These are phyloP conservation scores for Citrus glauca DNA, from an alignment of 345 rosid species.

Conservation along the genomic window DNA sequence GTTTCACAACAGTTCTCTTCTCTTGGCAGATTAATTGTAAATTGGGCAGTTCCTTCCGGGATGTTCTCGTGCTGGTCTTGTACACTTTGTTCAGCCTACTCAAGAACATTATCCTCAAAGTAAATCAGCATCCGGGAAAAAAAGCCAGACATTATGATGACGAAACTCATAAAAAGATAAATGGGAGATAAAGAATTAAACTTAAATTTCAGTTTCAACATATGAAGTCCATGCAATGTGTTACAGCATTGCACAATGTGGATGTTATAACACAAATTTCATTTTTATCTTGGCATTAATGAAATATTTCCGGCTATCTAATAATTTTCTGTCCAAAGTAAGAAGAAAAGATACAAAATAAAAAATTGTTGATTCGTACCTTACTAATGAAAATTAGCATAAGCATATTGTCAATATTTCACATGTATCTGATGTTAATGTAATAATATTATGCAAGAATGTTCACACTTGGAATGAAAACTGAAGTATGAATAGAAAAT, in stretches of 20 bases:
- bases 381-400: neutral
- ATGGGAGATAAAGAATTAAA: neutral
- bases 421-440: neutral
- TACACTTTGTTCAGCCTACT: slow-evolving; percentile 51
- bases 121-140: neutral
- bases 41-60: slow-evolving; percentile 27
- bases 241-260: neutral
- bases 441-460: neutral
- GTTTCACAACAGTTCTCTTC: slow-evolving; percentile 32
- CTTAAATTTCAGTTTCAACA: neutral
- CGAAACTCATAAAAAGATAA: neutral
- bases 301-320: neutral
- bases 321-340: neutral
- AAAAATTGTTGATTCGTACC: neutral
- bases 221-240: neutral
- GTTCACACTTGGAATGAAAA: neutral
- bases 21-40: slow-evolving; percentile 16
- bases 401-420: neutral
- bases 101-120: neutral
- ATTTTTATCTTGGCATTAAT: neutral
- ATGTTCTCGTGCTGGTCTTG: slow-evolving; percentile 33
- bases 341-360: neutral
- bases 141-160: neutral
- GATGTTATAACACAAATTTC: neutral
- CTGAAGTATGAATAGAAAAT: neutral